Evolutionary conservation across 768 basidiomycete species (phyloP).

Genomic region (Trametes elegans): DNA sequence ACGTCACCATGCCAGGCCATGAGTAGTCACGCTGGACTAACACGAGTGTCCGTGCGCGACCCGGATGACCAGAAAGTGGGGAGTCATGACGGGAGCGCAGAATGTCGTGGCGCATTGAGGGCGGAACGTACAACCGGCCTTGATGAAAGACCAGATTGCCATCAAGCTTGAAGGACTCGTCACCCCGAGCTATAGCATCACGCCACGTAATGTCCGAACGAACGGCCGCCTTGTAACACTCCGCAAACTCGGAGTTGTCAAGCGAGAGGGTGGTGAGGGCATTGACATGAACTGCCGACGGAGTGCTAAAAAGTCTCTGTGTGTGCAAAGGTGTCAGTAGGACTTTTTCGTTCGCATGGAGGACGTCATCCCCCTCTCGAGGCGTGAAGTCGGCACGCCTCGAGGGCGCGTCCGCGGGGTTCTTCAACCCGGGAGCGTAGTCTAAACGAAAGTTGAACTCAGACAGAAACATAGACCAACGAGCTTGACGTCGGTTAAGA

Average conservation of each 20-base stretch:
- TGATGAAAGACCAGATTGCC: slow-evolving; percentile 26
- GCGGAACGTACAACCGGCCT: slow-evolving; percentile 34
- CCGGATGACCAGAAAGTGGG: slow-evolving; percentile 40
- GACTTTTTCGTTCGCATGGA: background rate
- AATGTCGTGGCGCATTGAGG: slow-evolving; percentile 29
- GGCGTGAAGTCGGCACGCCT: slow-evolving; percentile 24
- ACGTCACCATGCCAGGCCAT: slow-evolving; percentile 35
- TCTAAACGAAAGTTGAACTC: too few species aligned
- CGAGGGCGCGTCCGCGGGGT: slow-evolving; percentile 25
- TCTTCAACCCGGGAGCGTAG: too few species aligned
- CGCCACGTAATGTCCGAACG: slow-evolving; percentile 19
- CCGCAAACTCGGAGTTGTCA: slow-evolving; percentile 22
- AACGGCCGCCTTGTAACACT: slow-evolving; percentile 20
- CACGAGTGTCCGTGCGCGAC: slow-evolving; percentile 33
- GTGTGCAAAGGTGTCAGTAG: slow-evolving; percentile 9
- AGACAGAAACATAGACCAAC: too few species aligned
- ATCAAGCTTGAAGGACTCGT: slow-evolving; percentile 10
- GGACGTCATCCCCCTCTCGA: slow-evolving; percentile 11
- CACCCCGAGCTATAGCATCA: slow-evolving; percentile 14
- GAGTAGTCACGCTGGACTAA: slow-evolving; percentile 37
- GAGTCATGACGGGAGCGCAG: slow-evolving; percentile 37
- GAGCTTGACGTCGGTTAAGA: too few species aligned
- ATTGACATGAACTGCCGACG: slow-evolving; percentile 2
- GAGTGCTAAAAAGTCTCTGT: background rate
- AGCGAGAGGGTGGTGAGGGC: slow-evolving; percentile 23